A percentile compares a stretch with the other conserved stretches of the same genome.
Evolutionary conservation across 495 filamentous ascomycete species (phyloP).

Genomic region (Platismatia glauca): DNA sequence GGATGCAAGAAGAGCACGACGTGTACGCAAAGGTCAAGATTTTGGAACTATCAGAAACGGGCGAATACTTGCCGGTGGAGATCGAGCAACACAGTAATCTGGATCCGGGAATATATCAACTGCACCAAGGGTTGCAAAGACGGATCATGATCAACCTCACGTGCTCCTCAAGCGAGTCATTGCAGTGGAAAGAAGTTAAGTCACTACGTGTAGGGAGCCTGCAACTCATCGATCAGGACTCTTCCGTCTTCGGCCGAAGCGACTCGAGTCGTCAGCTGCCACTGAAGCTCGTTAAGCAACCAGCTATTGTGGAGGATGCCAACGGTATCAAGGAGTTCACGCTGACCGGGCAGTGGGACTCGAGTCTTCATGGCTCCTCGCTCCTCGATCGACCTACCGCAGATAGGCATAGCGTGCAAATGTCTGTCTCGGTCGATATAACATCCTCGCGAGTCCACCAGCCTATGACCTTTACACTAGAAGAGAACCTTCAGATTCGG

Average conservation of each 20-base stretch:
- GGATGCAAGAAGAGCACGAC: conserved; percentile 86
- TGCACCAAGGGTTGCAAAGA: conserved; percentile 91
- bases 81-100: conserved; percentile 75
- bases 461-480: conserved; percentile 75
- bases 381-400: conserved; percentile 82
- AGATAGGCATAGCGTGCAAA: conserved; percentile 84
- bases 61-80: conserved; percentile 86
- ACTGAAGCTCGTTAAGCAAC: conserved; percentile 65
- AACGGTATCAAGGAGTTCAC: conserved; percentile 89
- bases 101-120: conserved; percentile 81
- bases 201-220: conserved; percentile 69
- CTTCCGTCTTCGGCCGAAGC: conserved; percentile 72
- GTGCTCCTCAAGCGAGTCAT: conserved; percentile 76
- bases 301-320: conserved; percentile 67
- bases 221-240: conserved; percentile 71
- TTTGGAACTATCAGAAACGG: conserved; percentile 80
- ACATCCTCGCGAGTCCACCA: conserved; percentile 66
- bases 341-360: conserved; percentile 89
- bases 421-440: conserved; percentile 77
- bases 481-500: conserved; percentile 71
- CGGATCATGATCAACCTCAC: conserved; percentile 77
- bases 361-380: conserved; percentile 80
- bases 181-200: conserved; percentile 77
- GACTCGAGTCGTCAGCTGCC: conserved; percentile 62
- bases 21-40: conserved; percentile 81